phyloP scores from a whole-genome alignment of 139 green algal species.

The Chlorella sp. region DNA sequence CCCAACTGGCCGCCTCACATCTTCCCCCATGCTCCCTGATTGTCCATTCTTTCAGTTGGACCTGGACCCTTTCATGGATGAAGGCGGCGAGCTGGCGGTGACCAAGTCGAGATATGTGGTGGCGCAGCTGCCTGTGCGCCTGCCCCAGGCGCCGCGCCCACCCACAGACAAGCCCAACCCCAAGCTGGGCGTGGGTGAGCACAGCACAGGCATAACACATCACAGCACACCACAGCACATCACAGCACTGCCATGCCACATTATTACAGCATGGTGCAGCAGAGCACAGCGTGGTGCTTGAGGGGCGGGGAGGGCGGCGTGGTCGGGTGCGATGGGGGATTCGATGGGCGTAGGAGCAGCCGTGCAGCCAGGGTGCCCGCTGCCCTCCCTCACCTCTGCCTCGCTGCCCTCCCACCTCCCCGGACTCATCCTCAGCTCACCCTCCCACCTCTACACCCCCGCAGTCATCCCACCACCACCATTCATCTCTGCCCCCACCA shows the following conservation, averaged over 20 bases:
- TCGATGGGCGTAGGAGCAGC: not conserved
- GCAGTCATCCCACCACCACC: not conserved
- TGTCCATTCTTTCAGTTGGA: not conserved
- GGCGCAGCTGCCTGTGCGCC: slow-evolving; percentile 58
- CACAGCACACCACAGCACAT: too few species aligned
- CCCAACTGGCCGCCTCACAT: too few species aligned
- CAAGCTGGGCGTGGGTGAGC: slow-evolving; percentile 73
- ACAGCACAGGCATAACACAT: too few species aligned
- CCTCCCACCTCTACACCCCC: not conserved
- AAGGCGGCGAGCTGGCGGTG: slow-evolving; percentile 1
- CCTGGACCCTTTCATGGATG: not conserved
- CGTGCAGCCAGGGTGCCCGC: not conserved
- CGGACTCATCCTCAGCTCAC: not conserved
- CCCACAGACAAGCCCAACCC: slow-evolving; percentile 69
- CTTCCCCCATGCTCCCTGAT: too few species aligned
- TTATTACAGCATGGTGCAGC: too few species aligned
- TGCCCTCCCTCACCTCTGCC: too few species aligned
- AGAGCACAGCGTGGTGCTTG: too few species aligned
- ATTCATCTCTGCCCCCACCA: not conserved
- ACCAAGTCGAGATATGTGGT: slow-evolving; percentile 67
- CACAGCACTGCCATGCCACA: too few species aligned
- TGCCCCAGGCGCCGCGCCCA: slow-evolving; percentile 49
- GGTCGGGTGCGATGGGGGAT: not conserved
- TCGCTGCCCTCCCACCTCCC: not conserved
- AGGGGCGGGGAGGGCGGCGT: too few species aligned